Conservation (phyloP, 2,329 filamentous ascomycete genomes). For the Stachybotrys elegans region DNA sequence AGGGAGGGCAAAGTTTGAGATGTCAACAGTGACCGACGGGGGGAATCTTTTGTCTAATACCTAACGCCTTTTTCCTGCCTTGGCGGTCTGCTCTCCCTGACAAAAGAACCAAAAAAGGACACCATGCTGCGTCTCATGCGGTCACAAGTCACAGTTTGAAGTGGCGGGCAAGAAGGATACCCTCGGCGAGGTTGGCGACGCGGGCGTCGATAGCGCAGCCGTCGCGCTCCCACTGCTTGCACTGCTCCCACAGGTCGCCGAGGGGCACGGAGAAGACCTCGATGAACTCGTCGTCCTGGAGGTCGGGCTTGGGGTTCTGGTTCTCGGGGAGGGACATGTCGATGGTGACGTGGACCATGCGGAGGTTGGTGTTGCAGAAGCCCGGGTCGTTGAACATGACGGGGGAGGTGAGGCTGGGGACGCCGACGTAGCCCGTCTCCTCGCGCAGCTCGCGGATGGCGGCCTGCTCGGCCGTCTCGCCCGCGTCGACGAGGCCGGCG, state of each 20-base stretch:
- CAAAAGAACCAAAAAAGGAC: too few species aligned
- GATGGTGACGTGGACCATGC: constrained; percentile 68
- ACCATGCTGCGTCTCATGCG: too few species aligned
- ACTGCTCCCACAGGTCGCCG: constrained; percentile 58
- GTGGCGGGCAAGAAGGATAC: constrained; percentile 65
- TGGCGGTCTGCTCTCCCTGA: too few species aligned
- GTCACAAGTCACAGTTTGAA: constrained; percentile 35
- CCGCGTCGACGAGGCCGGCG: constrained; percentile 58
- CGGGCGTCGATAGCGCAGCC: constrained; percentile 77
- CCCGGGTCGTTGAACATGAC: constrained; percentile 64
- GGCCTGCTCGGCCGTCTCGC: constrained; percentile 55
- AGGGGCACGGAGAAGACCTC: constrained; percentile 70
- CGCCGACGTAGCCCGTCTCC: constrained; percentile 62
- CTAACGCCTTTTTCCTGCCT: too few species aligned
- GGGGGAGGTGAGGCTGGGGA: constrained; percentile 51
- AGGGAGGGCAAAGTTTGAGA: constrained; percentile 37
- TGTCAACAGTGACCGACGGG: too few species aligned
- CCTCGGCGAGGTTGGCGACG: constrained; percentile 73
- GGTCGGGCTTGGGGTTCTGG: constrained; percentile 59
- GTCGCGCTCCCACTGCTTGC: constrained; percentile 60
- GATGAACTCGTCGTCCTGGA: constrained; percentile 80
- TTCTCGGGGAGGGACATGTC: constrained; percentile 67
- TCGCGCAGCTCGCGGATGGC: constrained; percentile 61
- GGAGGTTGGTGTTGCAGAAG: constrained; percentile 62
- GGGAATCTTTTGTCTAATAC: too few species aligned